Conservation (phyloP, 2,329 filamentous ascomycete species). For the Immersiporthe knoxdaviesiana region DNA sequence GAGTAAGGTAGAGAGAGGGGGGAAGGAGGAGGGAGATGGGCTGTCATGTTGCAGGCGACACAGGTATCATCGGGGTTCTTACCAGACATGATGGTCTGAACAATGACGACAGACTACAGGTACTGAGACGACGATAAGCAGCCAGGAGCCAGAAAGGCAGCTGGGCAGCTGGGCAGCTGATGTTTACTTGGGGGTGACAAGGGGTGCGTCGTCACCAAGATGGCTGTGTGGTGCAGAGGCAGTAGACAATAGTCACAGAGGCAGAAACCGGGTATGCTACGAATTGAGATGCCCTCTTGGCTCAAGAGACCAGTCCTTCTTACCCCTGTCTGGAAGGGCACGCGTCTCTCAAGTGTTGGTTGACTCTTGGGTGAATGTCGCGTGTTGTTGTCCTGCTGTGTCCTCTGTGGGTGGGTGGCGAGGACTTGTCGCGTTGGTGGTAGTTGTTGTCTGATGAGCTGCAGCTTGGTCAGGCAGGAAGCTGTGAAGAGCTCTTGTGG, state of each 20-base stretch:
- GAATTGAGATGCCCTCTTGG: constrained; percentile 10
- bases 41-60: neutral
- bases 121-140: neutral
- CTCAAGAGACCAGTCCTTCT: neutral
- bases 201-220: neutral
- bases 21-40: too few relatives aligned
- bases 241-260: constrained; percentile 12
- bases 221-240: neutral
- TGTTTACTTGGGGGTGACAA: constrained; percentile 8
- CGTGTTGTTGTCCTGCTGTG: neutral
- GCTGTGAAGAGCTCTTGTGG: constrained; percentile 19
- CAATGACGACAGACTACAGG: neutral
- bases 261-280: constrained; percentile 11
- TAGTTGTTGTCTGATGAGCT: constrained; percentile 1
- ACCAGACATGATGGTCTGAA: constrained; percentile 28
- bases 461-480: constrained; percentile 6
- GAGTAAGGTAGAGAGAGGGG: neutral
- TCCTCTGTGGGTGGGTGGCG: neutral
- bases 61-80: constrained; percentile 10
- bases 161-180: neutral
- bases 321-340: neutral
- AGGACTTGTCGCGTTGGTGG: constrained; percentile 14
- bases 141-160: neutral
- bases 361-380: neutral
- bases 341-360: constrained; percentile 4